Base-by-base conservation (phyloP, 345 rosid genomes). In the Leavenworthia alabamica region DNA sequence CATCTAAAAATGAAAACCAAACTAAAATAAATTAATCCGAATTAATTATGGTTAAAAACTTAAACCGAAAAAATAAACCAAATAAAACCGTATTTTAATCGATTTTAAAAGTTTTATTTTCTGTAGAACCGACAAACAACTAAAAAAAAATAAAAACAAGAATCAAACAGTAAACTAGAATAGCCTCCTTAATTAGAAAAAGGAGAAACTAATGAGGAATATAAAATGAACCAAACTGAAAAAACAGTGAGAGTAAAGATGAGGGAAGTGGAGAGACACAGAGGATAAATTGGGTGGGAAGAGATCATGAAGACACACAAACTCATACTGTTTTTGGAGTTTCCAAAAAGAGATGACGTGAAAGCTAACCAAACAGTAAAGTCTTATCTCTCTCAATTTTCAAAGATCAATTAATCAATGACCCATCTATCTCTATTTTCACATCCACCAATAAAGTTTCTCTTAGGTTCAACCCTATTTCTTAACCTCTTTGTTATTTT, bases 341-440 rank as follows among this genome's bases (percentile, higher is more conserved):
- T 61, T 44, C 68, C 73, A 61, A 69, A 61, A 69, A 53, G 67
- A 69, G 62, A 69, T 69, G 73, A 69, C 73, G 73, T 69, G 73
- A 69, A 36, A 69, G 73, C 49, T 53, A 69, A 69, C 62, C 48
- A 53, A 44, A 52, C 68, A 69, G 73, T 69, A 61, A 60, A 32
- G 24, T 12, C 43, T n/a, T 43, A 44, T 44, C 13, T 61, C 61
- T 60, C 60, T 51, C 67, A 33, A 68, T 52, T 51, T 68, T 68
- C 60, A 68, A 68, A 68, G 60, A n/a, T n/a, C n/a, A n/a, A n/a
- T n/a, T n/a, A n/a, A n/a, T n/a, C n/a, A n/a, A 33, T 60, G 67
- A 68, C 73, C 67, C 67, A 60, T 68, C 73, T 51, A n/a, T n/a
- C n/a, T n/a, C n/a, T n/a, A 59, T 49, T 46, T 66, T 53, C 68